Conservation (phyloP, 495 filamentous ascomycete species). For the Collariella sp. region DNA sequence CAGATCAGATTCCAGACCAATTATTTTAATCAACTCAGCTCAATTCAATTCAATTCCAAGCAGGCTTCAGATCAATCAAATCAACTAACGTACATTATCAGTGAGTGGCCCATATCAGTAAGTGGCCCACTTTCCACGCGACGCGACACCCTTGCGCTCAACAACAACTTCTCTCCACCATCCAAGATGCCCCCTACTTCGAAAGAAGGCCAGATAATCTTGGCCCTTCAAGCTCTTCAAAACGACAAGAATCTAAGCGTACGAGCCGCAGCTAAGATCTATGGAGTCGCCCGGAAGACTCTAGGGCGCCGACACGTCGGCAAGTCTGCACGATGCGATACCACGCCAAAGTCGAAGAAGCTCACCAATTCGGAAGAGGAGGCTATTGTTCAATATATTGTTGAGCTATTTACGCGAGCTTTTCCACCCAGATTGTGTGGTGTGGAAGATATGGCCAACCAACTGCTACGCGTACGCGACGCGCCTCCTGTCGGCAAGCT, state of each 20-base stretch:
- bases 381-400: constrained; percentile 9
- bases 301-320: constrained; percentile 2
- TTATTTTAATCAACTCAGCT: too few relatives aligned
- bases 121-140: background rate
- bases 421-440: constrained; percentile 2
- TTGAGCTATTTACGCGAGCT: constrained; percentile 8
- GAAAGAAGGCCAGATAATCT: constrained; percentile 1
- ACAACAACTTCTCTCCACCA: background rate
- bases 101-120: too few relatives aligned
- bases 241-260: too few relatives aligned
- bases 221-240: constrained; percentile 1
- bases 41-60: too few relatives aligned
- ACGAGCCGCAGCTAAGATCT: background rate
- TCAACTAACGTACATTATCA: too few relatives aligned
- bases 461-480: background rate
- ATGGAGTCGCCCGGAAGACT: background rate
- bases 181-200: constrained; percentile 4
- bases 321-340: constrained; percentile 4
- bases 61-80: too few relatives aligned
- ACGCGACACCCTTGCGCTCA: background rate
- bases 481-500: background rate
- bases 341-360: background rate
- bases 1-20: too few relatives aligned
- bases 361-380: constrained; percentile 8
- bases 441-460: constrained; percentile 8